phyloP scores from a whole-genome alignment of 176 grass and related monocot species.

The Zea luxurians region DNA sequence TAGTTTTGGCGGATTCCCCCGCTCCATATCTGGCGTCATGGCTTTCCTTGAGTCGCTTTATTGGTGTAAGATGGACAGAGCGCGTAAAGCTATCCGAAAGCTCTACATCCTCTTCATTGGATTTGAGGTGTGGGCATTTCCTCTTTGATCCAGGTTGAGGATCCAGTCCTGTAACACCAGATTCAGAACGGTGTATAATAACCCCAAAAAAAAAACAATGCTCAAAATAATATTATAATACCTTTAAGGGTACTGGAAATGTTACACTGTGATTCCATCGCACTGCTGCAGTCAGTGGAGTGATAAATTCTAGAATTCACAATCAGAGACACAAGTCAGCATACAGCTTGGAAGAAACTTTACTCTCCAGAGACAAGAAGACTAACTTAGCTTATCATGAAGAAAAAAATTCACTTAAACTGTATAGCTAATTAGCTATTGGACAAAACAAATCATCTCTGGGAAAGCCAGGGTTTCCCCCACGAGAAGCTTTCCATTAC shows the following conservation, averaged over 20 bases:
- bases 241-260: slow-evolving; percentile 84
- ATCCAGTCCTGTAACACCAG: slow-evolving; percentile 69
- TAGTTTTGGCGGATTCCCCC: slow-evolving; percentile 43
- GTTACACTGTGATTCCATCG: slow-evolving; percentile 55
- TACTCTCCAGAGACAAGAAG: background rate
- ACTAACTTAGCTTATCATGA: slow-evolving; percentile 9
- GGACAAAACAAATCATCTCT: background rate
- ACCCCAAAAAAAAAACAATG: background rate
- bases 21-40: slow-evolving; percentile 8
- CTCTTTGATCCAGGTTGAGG: slow-evolving; percentile 85
- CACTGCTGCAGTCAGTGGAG: slow-evolving; percentile 52
- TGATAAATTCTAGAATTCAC: slow-evolving; percentile 53
- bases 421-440: background rate
- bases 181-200: slow-evolving; percentile 5
- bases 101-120: slow-evolving; percentile 48
- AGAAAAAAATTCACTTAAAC: slow-evolving; percentile 15
- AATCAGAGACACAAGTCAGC: slow-evolving; percentile 30
- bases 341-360: background rate
- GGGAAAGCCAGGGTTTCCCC: background rate
- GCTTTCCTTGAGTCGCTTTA: slow-evolving; percentile 64
- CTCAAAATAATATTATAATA: slow-evolving; percentile 50
- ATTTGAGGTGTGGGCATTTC: slow-evolving; percentile 56
- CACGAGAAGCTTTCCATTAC: background rate
- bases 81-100: slow-evolving; percentile 50
- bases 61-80: slow-evolving; percentile 44